These are phyloP conservation scores for Coemansia sp. DNA, from an alignment of 192 early-diverging fungal genomes.

Conservation along the genomic window DNA sequence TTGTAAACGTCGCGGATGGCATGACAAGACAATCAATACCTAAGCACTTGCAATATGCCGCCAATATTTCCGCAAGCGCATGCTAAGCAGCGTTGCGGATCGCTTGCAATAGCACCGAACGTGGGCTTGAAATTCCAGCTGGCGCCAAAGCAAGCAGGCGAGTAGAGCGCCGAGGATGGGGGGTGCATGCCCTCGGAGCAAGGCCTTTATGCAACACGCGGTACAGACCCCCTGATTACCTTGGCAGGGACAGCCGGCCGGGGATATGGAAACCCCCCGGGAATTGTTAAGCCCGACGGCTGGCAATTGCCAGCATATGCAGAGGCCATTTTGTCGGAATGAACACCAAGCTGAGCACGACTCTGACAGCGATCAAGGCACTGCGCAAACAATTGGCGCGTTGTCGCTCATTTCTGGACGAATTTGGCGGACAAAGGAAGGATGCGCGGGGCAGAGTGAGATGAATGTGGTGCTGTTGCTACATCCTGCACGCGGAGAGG, in stretches of 20 bases:
- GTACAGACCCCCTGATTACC: not conserved
- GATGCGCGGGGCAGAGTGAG: not conserved
- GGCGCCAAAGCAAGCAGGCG: too few species aligned
- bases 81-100: not conserved
- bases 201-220: not conserved
- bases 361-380: conserved; percentile 1
- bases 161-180: not conserved
- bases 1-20: not conserved
- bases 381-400: not conserved
- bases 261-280: not conserved
- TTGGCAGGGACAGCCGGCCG: not conserved
- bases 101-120: not conserved
- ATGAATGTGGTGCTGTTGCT: conserved; percentile 4
- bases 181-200: not conserved
- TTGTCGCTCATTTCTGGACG: not conserved
- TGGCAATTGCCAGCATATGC: not conserved
- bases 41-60: not conserved
- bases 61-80: not conserved
- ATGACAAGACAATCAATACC: conserved; percentile 4
- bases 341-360: not conserved
- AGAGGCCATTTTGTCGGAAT: conserved; percentile 1
- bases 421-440: conserved; percentile 1
- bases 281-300: not conserved
- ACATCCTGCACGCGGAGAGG: conserved; percentile 3
- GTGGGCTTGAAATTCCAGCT: too few species aligned